Evolutionary conservation across 1,284 basidiomycete genomes (phyloP).

Genomic region (Apiotrichum brassicae): DNA sequence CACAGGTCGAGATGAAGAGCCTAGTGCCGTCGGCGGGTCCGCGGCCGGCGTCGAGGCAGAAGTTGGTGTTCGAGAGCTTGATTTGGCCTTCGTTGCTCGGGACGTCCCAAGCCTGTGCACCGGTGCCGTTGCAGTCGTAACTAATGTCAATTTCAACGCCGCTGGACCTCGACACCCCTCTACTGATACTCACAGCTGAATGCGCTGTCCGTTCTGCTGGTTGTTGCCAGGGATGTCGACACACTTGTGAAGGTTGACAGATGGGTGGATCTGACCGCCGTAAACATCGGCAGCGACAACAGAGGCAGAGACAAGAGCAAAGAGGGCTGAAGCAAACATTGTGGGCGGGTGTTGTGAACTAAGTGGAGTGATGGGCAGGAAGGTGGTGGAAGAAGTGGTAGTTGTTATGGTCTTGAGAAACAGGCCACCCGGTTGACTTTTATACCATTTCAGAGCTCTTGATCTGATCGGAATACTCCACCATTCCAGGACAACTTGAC

Average conservation of each 20-base stretch:
- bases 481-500: too few relatives aligned
- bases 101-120: slow-evolving; percentile 8
- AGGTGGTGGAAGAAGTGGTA: too few relatives aligned
- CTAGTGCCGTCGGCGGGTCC: background rate
- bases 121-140: slow-evolving; percentile 20
- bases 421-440: too few relatives aligned
- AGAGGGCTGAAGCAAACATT: too few relatives aligned
- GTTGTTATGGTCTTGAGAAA: too few relatives aligned
- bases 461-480: too few relatives aligned
- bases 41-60: slow-evolving; percentile 17
- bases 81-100: background rate
- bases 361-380: too few relatives aligned
- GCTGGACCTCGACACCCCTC: too few relatives aligned
- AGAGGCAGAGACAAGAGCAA: too few relatives aligned
- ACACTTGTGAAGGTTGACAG: background rate
- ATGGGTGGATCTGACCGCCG: background rate
- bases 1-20: background rate
- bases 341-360: too few relatives aligned
- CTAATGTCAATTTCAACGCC: slow-evolving; percentile 1
- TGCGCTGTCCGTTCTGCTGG: background rate
- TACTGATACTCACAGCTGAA: background rate
- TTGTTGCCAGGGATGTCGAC: background rate
- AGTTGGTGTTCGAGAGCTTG: slow-evolving; percentile 8
- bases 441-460: too few relatives aligned
- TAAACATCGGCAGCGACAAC: too few relatives aligned